phyloP scores from a whole-genome alignment of 768 basidiomycete genomes.

The Psilocybe subaeruginosa region DNA sequence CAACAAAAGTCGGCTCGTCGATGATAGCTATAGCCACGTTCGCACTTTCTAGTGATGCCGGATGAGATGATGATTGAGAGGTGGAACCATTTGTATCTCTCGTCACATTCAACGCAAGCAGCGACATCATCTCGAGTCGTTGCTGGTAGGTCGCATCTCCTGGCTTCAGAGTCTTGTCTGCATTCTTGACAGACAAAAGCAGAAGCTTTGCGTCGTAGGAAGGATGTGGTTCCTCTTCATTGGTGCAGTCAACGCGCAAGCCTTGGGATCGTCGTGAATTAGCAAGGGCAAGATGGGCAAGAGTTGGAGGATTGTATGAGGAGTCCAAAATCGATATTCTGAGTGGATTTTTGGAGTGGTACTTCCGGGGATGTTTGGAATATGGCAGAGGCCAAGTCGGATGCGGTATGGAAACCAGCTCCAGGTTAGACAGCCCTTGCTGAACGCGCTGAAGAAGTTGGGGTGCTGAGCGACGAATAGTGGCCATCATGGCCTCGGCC shows the following conservation, averaged over 20 bases:
- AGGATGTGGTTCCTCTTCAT: constrained; percentile 5
- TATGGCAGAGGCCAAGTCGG: constrained; percentile 63
- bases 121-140: constrained; percentile 84
- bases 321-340: constrained; percentile 83
- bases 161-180: constrained; percentile 74
- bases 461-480: constrained; percentile 24
- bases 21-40: constrained; percentile 82
- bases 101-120: constrained; percentile 53
- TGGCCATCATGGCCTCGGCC: constrained; percentile 16
- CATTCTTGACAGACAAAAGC: constrained; percentile 84
- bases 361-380: constrained; percentile 2
- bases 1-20: constrained; percentile 87
- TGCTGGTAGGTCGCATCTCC: constrained; percentile 78
- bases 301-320: constrained; percentile 91
- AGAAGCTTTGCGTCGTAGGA: constrained; percentile 75
- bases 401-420: constrained; percentile 66
- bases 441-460: constrained; percentile 43
- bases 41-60: constrained; percentile 18
- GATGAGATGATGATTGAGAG: not conserved
- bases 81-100: not conserved
- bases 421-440: constrained; percentile 47
- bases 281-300: constrained; percentile 81
- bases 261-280: constrained; percentile 37
- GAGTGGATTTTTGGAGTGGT: constrained; percentile 28
- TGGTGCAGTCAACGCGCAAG: not conserved